Percentiles rank a stretch among this genome's conserved stretches.
Conservation (phyloP, 257 asterid species). For the Galeopsis tetrahit region DNA sequence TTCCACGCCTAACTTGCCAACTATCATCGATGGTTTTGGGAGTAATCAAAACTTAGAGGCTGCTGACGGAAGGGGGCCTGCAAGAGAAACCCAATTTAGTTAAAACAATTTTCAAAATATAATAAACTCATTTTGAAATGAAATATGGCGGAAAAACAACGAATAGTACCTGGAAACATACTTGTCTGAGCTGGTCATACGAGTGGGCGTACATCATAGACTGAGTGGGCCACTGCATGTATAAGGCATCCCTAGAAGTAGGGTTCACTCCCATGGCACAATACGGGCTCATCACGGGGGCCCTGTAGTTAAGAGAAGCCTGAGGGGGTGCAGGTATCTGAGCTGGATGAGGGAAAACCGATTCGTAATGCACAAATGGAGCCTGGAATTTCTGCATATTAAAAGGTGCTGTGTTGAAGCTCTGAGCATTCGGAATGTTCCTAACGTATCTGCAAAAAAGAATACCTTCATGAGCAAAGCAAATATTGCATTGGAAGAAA, state of each 20-base stretch:
- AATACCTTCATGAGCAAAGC: constrained; percentile 1
- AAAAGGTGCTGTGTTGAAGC: constrained; percentile 55
- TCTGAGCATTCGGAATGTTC: constrained; percentile 58
- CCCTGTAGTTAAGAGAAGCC: constrained; percentile 65
- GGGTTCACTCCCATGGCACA: constrained; percentile 72
- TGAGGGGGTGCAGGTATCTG: constrained; percentile 73
- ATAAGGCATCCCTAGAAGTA: constrained; percentile 62
- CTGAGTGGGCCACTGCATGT: constrained; percentile 89
- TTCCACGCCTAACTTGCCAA: constrained; percentile 29
- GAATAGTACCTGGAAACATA: constrained; percentile 47
- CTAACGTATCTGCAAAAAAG: constrained; percentile 67
- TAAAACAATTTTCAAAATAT: background rate
- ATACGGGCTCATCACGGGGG: constrained; percentile 70
- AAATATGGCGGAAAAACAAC: no score
- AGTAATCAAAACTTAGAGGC: constrained; percentile 86
- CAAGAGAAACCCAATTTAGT: constrained; percentile 30
- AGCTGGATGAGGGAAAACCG: constrained; percentile 62
- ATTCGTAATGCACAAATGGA: constrained; percentile 71
- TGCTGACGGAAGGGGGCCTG: constrained; percentile 92
- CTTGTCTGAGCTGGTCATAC: constrained; percentile 78
- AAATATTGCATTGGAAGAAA: constrained; percentile 9
- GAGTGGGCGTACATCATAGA: constrained; percentile 90
- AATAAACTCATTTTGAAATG: no score
- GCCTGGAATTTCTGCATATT: constrained; percentile 67
- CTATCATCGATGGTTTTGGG: constrained; percentile 56